A percentile compares a stretch with the other conserved stretches of the same genome.
phyloP scores from a whole-genome alignment of 1,284 basidiomycete genomes.

The Tylopilus microsporus region DNA sequence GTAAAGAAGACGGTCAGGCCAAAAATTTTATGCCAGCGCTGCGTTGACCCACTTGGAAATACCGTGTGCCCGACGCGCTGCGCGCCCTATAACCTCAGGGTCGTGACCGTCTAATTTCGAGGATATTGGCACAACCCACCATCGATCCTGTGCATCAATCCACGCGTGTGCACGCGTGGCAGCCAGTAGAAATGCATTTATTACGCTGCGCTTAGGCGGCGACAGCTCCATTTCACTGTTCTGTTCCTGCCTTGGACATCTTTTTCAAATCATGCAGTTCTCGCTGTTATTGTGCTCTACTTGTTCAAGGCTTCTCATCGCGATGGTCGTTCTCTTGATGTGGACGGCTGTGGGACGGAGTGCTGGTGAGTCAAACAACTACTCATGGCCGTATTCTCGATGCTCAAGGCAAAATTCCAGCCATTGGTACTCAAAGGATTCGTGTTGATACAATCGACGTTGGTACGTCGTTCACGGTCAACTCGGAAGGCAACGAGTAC shows the following conservation, averaged over 20 bases:
- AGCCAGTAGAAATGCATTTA: neutral
- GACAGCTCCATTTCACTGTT: neutral
- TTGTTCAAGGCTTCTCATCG: neutral
- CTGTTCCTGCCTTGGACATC: neutral
- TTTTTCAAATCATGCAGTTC: slow-evolving; percentile 4
- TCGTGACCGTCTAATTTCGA: neutral
- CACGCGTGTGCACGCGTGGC: slow-evolving; percentile 1
- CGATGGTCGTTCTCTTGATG: neutral
- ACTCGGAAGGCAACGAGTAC: neutral
- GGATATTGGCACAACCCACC: neutral
- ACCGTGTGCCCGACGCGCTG: neutral
- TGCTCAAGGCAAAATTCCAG: slow-evolving; percentile 6
- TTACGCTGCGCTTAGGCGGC: neutral
- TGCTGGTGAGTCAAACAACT: slow-evolving; percentile 11
- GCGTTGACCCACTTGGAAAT: slow-evolving; percentile 1
- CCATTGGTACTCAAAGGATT: slow-evolving; percentile 1
- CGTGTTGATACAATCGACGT: neutral
- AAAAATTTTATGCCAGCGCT: neutral
- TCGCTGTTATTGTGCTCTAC: neutral
- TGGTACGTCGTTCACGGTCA: slow-evolving; percentile 3
- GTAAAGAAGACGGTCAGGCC: slow-evolving; percentile 4
- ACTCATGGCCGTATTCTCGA: neutral
- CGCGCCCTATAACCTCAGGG: neutral
- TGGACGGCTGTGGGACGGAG: slow-evolving; percentile 12
- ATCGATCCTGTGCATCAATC: neutral